Base-by-base conservation (phyloP, 108 stramenopile genomes). In the Cyclotella baltica region DNA sequence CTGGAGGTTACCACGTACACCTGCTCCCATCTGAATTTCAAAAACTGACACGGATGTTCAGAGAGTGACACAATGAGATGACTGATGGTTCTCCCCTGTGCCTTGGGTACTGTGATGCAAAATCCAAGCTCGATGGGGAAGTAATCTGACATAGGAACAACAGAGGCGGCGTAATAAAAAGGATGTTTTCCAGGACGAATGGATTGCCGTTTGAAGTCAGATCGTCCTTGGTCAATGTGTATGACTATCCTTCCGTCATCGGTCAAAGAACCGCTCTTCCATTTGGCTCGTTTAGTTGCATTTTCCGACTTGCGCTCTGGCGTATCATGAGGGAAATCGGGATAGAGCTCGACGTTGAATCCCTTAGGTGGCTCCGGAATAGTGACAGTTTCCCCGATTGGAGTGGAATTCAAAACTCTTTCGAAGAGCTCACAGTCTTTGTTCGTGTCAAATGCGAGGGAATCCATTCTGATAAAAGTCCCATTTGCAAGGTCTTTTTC, bases 61-160 rank as follows among this genome's bases (percentile, higher is more conserved):
- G 53, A 55, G 6, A 55, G 19, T 18, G 53, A 55, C 19, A 18
- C 53, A 18, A n/a, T 55, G 5, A 55, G 6, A 43, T 43, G 6
- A 43, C 13, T 6, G 13, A 43, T 43, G 40, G 13, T 43, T 43
- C 40, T 43, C 13, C 48, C 67, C 47, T 69, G 67, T 13, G 70
- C 70, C 28, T 70, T 70, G 4, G 70, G 51, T 23, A 56, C 30
- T 16, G 70, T 70, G 18, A 70, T 70, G 53, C 70, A 70, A 58
- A 70, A 70, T 56, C 70, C 70, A 3, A 56, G 53, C 10, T 70
- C 70, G 23, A 70, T 55, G 10, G 38, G 59, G 18, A 73, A 73
- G 16, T 31, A 18, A 34, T 73, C 47, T 11, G 36, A 20, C 43
- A 58, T 58, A 3, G 70, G 56, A 16, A 58, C 56, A 27, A 31